Conservation (phyloP, 208 protist species). For the Leishmania martiniquensis region DNA sequence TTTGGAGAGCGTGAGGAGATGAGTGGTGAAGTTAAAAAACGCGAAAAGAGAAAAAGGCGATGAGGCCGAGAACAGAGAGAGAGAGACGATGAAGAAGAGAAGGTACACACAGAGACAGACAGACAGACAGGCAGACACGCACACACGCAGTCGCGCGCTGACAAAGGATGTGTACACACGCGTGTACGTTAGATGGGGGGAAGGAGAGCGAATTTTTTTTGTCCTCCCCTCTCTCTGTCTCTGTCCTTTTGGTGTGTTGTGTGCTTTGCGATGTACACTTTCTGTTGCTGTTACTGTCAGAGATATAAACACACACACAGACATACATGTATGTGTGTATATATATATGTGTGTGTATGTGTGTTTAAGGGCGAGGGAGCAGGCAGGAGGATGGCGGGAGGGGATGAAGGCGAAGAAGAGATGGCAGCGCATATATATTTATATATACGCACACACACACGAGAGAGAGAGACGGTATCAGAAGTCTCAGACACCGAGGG, state of each 20-base stretch:
- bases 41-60: background rate
- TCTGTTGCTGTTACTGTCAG: background rate
- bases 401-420: background rate
- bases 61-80: background rate
- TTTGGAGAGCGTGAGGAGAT: no score
- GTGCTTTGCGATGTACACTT: constrained; percentile 2
- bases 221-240: background rate
- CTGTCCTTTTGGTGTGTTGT: background rate
- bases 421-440: background rate
- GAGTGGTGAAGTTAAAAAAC: background rate
- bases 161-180: background rate
- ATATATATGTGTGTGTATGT: constrained; percentile 1
- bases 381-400: background rate
- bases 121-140: background rate
- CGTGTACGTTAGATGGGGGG: no score
- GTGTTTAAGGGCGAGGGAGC: background rate
- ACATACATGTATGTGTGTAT: background rate
- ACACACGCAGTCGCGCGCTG: no score
- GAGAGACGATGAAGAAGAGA: background rate
- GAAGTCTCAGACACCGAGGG: background rate
- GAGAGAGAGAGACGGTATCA: background rate
- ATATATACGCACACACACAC: no score
- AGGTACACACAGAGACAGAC: background rate
- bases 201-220: background rate
- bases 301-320: background rate